Conservation (phyloP, 495 filamentous ascomycete genomes). For the Aspergillus haitiensis region DNA sequence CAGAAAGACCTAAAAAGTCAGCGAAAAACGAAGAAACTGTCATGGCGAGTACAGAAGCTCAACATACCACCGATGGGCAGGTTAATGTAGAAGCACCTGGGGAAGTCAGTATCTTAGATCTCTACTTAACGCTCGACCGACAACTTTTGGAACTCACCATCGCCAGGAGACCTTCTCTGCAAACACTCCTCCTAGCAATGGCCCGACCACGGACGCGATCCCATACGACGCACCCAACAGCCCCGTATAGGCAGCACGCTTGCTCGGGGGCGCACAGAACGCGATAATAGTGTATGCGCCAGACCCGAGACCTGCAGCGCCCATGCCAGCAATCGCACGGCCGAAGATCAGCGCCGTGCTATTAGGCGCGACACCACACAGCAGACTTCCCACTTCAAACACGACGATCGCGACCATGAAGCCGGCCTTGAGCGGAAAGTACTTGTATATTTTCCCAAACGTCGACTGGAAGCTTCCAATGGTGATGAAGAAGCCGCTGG, state of each 20-base stretch:
- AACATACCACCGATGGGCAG: slow-evolving; percentile 52
- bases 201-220: slow-evolving; percentile 47
- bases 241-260: slow-evolving; percentile 39
- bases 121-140: too few species aligned
- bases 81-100: slow-evolving; percentile 53
- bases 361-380: not conserved
- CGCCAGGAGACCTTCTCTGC: slow-evolving; percentile 46
- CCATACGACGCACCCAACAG: slow-evolving; percentile 41
- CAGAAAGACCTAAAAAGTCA: not conserved
- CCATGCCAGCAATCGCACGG: slow-evolving; percentile 21
- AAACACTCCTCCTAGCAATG: slow-evolving; percentile 50
- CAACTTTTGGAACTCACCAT: slow-evolving; percentile 35
- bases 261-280: slow-evolving; percentile 30
- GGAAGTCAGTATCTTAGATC: too few species aligned
- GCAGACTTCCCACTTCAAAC: slow-evolving; percentile 6
- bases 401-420: not conserved
- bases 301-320: slow-evolving; percentile 27
- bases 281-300: slow-evolving; percentile 40
- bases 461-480: not conserved
- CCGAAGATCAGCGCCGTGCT: not conserved
- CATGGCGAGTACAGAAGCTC: slow-evolving; percentile 1
- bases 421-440: not conserved
- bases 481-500: slow-evolving; percentile 64
- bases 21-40: too few species aligned
- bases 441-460: slow-evolving; percentile 6